Base-by-base conservation (phyloP, 2,329 filamentous ascomycete species). In the Cladosporium sp. region DNA sequence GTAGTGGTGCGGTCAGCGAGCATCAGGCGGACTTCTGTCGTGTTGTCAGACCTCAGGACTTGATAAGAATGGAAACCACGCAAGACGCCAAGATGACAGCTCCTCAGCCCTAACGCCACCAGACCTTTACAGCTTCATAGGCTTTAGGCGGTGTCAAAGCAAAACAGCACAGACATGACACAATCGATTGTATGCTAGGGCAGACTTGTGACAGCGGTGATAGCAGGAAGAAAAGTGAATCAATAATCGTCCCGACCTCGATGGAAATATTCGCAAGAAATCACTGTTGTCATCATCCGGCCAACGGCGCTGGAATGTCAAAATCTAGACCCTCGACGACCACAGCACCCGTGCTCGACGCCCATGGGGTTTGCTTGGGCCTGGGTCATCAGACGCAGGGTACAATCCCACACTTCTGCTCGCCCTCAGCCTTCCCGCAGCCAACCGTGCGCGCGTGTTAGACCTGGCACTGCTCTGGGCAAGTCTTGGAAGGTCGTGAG, bases 371-470 rank as follows among this genome's bases (percentile, higher is more conserved):
- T 42, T 42, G 36, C 50, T 42, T 20, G 50, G 22, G 50, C 19
- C 13, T 32, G 36, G 50, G 50, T 53, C 50, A 51, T 37, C 48
- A 40, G 50, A 42, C 37, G 24, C 36, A 53, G 37, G 50, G 50
- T 32, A 6, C 24, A 25, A 53, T 42, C 50, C 50, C 36, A 42
- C 50, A 32, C 50, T 24, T 28, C 36, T 24, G 22, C 37, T 53
- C 17, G 24, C 22, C 42, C 48, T 53, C 25, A 40, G 50, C 37
- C 50, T 42, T 20, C 25, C 37, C 50, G 50, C 36, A 36, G 37
- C 50, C 50, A 53, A 25, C 50, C 50, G 50, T 53, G 50, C 35
- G 50, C 50, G 37, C 50, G 50, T 42, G 37, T 53, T 51, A 35
- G 34, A 17, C 34, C 28, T 28, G 19, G 20, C 22, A 24, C 47